A percentile compares a stretch with the other conserved stretches of the same genome.
Evolutionary conservation across 1,284 basidiomycete genomes (phyloP).

Genomic region (Omphalotus olearius): DNA sequence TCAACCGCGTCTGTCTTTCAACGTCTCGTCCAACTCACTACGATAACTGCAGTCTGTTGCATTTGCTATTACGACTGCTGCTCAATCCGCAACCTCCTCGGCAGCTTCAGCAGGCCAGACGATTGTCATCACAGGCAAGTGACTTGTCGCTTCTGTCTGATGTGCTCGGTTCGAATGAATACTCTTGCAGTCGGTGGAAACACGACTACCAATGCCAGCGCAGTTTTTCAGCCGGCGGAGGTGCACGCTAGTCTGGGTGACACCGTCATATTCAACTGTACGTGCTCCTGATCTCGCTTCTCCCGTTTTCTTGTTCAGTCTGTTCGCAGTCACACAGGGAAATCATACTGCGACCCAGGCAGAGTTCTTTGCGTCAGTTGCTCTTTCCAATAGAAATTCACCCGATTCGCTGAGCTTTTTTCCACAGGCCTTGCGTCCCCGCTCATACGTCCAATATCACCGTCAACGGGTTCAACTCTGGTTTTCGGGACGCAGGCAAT

Average conservation of each 20-base stretch:
- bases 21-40: background rate
- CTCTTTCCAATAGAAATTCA: too few species aligned
- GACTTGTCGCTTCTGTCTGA: constrained; percentile 10
- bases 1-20: background rate
- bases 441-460: constrained; percentile 40
- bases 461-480: constrained; percentile 56
- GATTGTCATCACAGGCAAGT: constrained; percentile 6
- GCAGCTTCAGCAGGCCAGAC: constrained; percentile 5
- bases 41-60: background rate
- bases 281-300: constrained; percentile 28
- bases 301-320: constrained; percentile 8
- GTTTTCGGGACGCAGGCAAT: constrained; percentile 44
- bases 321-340: constrained; percentile 42
- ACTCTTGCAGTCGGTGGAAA: constrained; percentile 44
- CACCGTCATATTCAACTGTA: constrained; percentile 44
- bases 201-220: constrained; percentile 36
- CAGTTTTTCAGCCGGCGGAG: constrained; percentile 42
- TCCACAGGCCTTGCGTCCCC: background rate
- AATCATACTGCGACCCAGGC: constrained; percentile 58
- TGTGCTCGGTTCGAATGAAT: constrained; percentile 28
- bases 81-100: constrained; percentile 6
- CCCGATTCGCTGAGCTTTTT: too few species aligned
- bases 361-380: constrained; percentile 32
- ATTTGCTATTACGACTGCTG: background rate
- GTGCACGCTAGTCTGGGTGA: constrained; percentile 45